These are phyloP conservation scores for Dendrothele bispora DNA, from an alignment of 768 basidiomycete species.

Conservation along the genomic window DNA sequence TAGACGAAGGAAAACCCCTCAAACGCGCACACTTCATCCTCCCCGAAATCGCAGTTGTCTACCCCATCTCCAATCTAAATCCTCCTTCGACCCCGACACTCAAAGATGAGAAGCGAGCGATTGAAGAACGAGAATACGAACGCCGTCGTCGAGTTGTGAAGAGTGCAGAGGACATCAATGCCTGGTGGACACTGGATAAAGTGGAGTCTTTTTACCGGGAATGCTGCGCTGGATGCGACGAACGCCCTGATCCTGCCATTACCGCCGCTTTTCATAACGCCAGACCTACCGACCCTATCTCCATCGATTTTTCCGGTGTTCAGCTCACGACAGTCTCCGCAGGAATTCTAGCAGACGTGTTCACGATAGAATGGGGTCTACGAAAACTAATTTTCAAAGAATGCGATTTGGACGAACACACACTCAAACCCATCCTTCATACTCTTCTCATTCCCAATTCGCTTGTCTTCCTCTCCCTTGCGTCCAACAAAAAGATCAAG, in stretches of 20 bases:
- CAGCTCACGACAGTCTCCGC: constrained; percentile 70
- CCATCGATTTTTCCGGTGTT: constrained; percentile 78
- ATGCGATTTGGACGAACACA: constrained; percentile 88
- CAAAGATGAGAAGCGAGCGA: constrained; percentile 80
- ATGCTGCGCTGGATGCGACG: constrained; percentile 78
- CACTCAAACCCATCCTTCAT: constrained; percentile 87
- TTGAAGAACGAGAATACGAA: constrained; percentile 74
- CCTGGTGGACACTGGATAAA: constrained; percentile 86
- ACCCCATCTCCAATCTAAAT: constrained; percentile 83
- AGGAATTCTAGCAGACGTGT: constrained; percentile 85
- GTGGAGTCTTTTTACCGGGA: constrained; percentile 87
- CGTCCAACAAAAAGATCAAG: too few species aligned
- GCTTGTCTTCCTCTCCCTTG: constrained; percentile 80
- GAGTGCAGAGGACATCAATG: constrained; percentile 35
- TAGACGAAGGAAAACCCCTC: constrained; percentile 59
- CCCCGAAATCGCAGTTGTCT: constrained; percentile 81
- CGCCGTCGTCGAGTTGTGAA: constrained; percentile 62
- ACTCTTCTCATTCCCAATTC: constrained; percentile 82
- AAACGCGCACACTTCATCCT: constrained; percentile 92
- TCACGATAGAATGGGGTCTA: constrained; percentile 92
- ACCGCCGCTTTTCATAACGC: constrained; percentile 40
- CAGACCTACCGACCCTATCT: constrained; percentile 56
- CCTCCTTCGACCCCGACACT: constrained; percentile 81
- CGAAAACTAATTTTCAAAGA: constrained; percentile 82
- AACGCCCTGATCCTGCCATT: constrained; percentile 57